Evolutionary conservation across 2,329 filamentous ascomycete species (phyloP), one percentile per base, ranked within the genome.

Genomic region (Corniculantispora saksenae): DNA sequence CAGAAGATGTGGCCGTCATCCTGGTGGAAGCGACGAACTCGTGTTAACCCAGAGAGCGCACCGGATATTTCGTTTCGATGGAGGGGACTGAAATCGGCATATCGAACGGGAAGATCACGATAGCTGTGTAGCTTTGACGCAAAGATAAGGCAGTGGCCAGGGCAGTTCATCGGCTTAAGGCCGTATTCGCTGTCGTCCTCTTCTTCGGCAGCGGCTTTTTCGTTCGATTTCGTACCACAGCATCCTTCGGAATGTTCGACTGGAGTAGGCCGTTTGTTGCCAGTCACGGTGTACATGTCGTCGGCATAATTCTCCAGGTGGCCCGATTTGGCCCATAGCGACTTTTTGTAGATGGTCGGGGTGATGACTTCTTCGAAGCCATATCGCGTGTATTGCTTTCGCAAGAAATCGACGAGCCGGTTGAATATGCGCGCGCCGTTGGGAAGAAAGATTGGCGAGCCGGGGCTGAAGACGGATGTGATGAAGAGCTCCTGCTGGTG

Each of bases 1-100:
- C 93, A 96, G 77, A 97, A 97, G 67, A 97, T 95, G 77, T 97
- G 93, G 7, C 91, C 91, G 74, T 97, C 93, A 74, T 97, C 93
- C 74, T 97, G 93, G 76, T 95, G 92, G 77, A 97, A 97, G 23
- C 93, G 86, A 40, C 93, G 86, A 58, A 97, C 92, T 66, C 93
- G 87, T 3, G 93, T 97, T 66, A 97, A 80, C 17, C 93, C 93
- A 57, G 89, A 92, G 58, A 97, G 79, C 0, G 93, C 88, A 1
- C 93, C 93, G 0, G 91, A 94, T 8, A 92, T 84, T 76, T 97
- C 93, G 74, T 97, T 96, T 55, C 93, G 85, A 75, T 95, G 92
- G n/a, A 96, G 82, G 1, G 92, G 88, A 72, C 91, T 92, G 73
- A 97, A 97, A 76, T 97, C 93, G 64, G 93, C 92, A 77, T 92